Evolutionary conservation across 306 rosid species (phyloP).

Genomic region (Cicer arietinum): DNA sequence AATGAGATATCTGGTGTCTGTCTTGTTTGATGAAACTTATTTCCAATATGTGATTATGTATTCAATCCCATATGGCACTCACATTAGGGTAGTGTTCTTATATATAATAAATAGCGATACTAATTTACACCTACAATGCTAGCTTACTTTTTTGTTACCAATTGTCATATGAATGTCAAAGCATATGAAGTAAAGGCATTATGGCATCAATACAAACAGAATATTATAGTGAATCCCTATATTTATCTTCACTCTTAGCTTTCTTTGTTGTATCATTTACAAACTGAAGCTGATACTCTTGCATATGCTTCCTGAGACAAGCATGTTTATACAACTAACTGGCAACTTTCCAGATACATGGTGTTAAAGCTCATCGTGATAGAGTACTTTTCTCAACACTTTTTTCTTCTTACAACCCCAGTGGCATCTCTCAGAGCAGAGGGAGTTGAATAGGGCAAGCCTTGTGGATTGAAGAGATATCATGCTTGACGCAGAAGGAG

Average conservation of each 20-base stretch:
- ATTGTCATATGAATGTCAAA: constrained; percentile 32
- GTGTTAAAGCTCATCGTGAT: constrained; percentile 56
- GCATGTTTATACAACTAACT: constrained; percentile 21
- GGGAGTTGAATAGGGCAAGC: constrained; percentile 72
- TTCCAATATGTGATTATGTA: constrained; percentile 40
- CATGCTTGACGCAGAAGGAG: constrained; percentile 75
- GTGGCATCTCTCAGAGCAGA: constrained; percentile 78
- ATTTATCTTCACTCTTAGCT: constrained; percentile 33
- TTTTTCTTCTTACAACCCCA: constrained; percentile 86
- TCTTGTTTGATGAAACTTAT: constrained; percentile 13
- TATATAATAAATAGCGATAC: background rate
- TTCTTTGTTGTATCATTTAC: constrained; percentile 26
- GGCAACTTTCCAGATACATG: background rate
- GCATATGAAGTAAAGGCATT: constrained; percentile 26
- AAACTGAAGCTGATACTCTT: constrained; percentile 36
- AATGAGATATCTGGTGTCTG: constrained; percentile 3
- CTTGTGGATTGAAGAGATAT: constrained; percentile 80
- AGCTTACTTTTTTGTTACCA: constrained; percentile 38
- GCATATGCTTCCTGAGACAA: constrained; percentile 2
- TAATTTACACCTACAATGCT: constrained; percentile 27
- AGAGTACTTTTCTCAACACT: constrained; percentile 41
- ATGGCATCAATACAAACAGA: constrained; percentile 37
- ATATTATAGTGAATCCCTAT: constrained; percentile 2
- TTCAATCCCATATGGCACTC: constrained; percentile 27
- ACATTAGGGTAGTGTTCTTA: constrained; percentile 26